Conservation (phyloP, 768 basidiomycete genomes). For the Crassisporium funariophilum region DNA sequence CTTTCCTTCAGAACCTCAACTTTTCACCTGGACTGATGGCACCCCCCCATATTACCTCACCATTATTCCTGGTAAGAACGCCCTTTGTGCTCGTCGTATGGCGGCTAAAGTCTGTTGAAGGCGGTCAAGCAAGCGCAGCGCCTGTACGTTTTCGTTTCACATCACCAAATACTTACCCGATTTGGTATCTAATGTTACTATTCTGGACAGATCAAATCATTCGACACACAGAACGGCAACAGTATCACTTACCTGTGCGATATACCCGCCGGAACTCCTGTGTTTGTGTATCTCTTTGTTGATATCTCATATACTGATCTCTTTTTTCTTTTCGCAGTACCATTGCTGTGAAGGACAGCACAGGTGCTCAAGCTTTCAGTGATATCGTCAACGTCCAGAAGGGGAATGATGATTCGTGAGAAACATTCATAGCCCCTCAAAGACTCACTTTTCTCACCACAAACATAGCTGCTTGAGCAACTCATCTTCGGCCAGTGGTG, state of each 20-base stretch:
- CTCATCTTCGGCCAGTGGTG: no score
- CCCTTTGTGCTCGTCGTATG: neutral
- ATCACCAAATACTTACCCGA: conserved; percentile 8
- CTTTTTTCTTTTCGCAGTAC: conserved; percentile 39
- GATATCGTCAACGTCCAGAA: conserved; percentile 47
- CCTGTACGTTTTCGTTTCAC: conserved; percentile 44
- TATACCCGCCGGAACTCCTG: conserved; percentile 39
- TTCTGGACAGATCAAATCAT: conserved; percentile 52
- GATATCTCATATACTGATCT: neutral
- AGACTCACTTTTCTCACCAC: conserved; percentile 10
- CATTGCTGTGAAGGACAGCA: conserved; percentile 57
- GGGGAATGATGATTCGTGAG: conserved; percentile 27
- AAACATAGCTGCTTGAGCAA: conserved; percentile 6
- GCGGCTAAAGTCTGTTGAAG: conserved; percentile 32
- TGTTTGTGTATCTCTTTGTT: conserved; percentile 41
- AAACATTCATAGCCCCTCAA: neutral
- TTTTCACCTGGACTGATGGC: conserved; percentile 57
- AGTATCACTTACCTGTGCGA: conserved; percentile 59
- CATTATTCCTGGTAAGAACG: conserved; percentile 57
- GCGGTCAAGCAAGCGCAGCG: conserved; percentile 50
- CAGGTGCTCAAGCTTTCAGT: conserved; percentile 54
- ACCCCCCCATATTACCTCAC: conserved; percentile 58
- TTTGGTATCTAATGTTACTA: conserved; percentile 15
- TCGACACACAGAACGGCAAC: conserved; percentile 45
- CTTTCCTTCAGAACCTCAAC: conserved; percentile 52